Evolutionary conservation across 2,329 filamentous ascomycete genomes (phyloP).

Genomic region (Botryotinia convoluta): DNA sequence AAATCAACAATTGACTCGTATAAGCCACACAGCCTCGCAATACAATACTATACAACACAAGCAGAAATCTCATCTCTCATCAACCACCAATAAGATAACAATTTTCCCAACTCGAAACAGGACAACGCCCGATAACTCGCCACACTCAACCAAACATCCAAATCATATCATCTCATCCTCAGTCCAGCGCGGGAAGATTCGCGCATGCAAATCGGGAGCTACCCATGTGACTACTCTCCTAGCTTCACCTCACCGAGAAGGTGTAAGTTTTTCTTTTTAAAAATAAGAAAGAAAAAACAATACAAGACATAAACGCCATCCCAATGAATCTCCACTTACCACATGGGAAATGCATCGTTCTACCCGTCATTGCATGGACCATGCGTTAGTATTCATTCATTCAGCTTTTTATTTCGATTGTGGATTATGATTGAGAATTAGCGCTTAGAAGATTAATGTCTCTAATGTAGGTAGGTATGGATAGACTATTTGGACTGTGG

Average conservation of each 20-base stretch:
- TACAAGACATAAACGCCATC: neutral
- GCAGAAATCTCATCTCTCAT: neutral
- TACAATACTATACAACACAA: neutral
- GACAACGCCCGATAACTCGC: neutral
- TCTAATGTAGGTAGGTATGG: neutral
- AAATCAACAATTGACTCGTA: neutral
- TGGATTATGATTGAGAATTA: neutral
- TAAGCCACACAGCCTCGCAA: neutral
- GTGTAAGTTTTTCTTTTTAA: too few species aligned
- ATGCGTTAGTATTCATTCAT: neutral
- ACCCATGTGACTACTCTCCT: too few species aligned
- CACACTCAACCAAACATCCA: neutral
- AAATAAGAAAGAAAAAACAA: neutral
- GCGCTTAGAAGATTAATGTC: neutral
- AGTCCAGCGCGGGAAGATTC: neutral
- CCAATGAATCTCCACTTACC: neutral
- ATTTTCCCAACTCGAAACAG: rapidly evolving
- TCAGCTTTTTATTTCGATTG: neutral
- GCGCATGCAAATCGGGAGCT: neutral
- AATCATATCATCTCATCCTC: neutral
- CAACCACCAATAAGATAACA: neutral
- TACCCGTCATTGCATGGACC: neutral
- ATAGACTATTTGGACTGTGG: neutral
- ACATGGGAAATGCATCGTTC: neutral
- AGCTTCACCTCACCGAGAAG: too few species aligned